These are phyloP conservation scores for Pythium aphanidermatum DNA, from an alignment of 352 stramenopile genomes.

Conservation along the genomic window DNA sequence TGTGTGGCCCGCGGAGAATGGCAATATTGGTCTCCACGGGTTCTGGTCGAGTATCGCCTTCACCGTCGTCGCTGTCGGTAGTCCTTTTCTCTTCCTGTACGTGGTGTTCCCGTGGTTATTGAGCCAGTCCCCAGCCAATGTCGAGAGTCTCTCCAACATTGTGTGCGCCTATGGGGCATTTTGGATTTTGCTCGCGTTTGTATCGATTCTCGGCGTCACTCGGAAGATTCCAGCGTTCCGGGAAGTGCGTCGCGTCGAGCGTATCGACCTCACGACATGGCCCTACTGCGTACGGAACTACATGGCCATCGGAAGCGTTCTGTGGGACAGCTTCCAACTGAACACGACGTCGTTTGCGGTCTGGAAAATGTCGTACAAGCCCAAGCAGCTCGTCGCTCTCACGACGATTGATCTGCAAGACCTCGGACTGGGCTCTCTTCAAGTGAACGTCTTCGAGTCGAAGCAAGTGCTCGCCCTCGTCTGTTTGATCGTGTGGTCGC, in stretches of 20 bases:
- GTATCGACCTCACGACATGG: conserved; percentile 27
- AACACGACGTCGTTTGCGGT: conserved; percentile 33
- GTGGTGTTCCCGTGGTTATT: conserved; percentile 15
- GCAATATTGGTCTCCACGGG: conserved; percentile 26
- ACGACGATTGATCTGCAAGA: conserved; percentile 27
- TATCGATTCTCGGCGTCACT: conserved; percentile 23
- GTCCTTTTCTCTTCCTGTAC: conserved; percentile 23
- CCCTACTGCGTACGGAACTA: conserved; percentile 34
- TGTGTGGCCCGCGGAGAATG: conserved; percentile 29
- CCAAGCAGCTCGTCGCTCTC: conserved; percentile 22
- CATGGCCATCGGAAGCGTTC: conserved; percentile 27
- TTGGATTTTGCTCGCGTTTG: conserved; percentile 25
- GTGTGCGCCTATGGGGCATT: conserved; percentile 19
- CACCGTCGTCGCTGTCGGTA: conserved; percentile 16
- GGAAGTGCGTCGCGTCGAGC: conserved; percentile 25
- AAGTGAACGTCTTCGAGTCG: conserved; percentile 19
- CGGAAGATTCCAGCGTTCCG: conserved; percentile 26
- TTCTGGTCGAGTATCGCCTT: conserved; percentile 32
- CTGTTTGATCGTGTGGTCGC: conserved; percentile 25
- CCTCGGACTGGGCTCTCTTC: conserved; percentile 18
- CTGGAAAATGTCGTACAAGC: conserved; percentile 28
- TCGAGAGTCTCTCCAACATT: conserved; percentile 17
- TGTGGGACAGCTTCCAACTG: conserved; percentile 33
- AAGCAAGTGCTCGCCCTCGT: conserved; percentile 21
- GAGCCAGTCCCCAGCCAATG: not conserved